A percentile compares a stretch with the other conserved stretches of the same genome.
These are phyloP conservation scores for Dorcoceras hygrometricum DNA, from an alignment of 257 asterid species.

Conservation along the genomic window DNA sequence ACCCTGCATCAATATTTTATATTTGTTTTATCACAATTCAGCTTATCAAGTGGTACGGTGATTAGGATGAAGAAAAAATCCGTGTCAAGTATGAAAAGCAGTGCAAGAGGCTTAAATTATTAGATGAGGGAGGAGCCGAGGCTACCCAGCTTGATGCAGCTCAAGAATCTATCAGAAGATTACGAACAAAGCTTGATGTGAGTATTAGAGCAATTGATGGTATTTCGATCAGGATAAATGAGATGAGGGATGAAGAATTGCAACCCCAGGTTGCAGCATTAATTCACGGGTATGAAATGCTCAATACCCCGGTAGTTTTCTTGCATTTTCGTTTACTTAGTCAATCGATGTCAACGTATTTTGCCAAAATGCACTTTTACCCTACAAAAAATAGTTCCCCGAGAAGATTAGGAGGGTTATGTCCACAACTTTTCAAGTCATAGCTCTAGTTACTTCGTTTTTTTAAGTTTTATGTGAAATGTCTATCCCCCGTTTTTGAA, in stretches of 20 bases:
- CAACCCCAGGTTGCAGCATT: constrained; percentile 82
- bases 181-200: constrained; percentile 67
- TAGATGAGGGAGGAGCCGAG: constrained; percentile 84
- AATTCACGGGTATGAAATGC: constrained; percentile 70
- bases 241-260: constrained; percentile 88
- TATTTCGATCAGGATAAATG: constrained; percentile 70
- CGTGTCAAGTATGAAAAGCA: constrained; percentile 72
- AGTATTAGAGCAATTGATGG: constrained; percentile 73
- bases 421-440: neutral
- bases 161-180: constrained; percentile 61
- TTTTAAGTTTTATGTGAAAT: neutral
- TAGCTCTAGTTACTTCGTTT: neutral
- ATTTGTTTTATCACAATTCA: constrained; percentile 25
- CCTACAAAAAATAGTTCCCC: too few relatives aligned
- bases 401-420: too few relatives aligned
- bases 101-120: constrained; percentile 57
- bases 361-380: neutral
- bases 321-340: neutral
- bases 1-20: constrained; percentile 16
- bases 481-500: neutral
- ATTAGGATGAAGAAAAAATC: constrained; percentile 86
- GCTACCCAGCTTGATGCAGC: constrained; percentile 68
- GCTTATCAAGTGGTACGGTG: constrained; percentile 42
- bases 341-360: too few relatives aligned
- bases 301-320: neutral